Evolutionary conservation across 2,329 filamentous ascomycete species (phyloP), one percentile per base, ranked within the genome.

Genomic region (Xylariaceae sp.): DNA sequence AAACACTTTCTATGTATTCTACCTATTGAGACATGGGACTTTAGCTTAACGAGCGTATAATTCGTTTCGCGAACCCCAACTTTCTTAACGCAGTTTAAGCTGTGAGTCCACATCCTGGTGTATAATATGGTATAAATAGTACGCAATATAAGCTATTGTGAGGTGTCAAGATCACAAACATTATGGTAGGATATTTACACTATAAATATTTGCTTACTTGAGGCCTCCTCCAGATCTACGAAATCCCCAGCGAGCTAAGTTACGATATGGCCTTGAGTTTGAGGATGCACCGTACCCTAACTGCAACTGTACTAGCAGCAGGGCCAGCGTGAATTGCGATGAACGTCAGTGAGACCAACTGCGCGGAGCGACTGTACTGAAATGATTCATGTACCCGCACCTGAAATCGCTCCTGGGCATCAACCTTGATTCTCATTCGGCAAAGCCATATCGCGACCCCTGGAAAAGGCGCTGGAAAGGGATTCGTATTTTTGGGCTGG

Each of bases 401-500:
- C 30, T 13, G 11, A 9, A 33, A 9, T 33, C 30, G 30, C n/a
- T 33, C 30, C 16, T 15, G 11, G 16, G 11, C 30, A 33, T 15
- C 11, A 33, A 13, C 4, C 11, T 9, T 15, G 30, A 33, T 15
- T 33, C n/a, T n/a, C 10, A 37, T 37, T 37, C 5, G 35, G 35
- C 35, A 16, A 46, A 36, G 42, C 27, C 49, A 53, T 53, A 53
- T 40, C 33, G 35, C 6, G 27, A 50, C 24, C 41, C 54, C 42
- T 41, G 42, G 46, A 33, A 37, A 43, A 30, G 20, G 51, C 41
- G 50, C 42, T 41, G 42, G 46, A 33, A 37, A 43, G 36, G 20
- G 51, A 58, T 44, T 55, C 47, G 51, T 52, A 47, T 58, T 45
- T 40, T 32, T 42, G 36, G 43, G 21, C 8, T 35, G 24, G 16